Conservation (phyloP, 1,139 yeast species). For the Debaryomycetaceae sp. region DNA sequence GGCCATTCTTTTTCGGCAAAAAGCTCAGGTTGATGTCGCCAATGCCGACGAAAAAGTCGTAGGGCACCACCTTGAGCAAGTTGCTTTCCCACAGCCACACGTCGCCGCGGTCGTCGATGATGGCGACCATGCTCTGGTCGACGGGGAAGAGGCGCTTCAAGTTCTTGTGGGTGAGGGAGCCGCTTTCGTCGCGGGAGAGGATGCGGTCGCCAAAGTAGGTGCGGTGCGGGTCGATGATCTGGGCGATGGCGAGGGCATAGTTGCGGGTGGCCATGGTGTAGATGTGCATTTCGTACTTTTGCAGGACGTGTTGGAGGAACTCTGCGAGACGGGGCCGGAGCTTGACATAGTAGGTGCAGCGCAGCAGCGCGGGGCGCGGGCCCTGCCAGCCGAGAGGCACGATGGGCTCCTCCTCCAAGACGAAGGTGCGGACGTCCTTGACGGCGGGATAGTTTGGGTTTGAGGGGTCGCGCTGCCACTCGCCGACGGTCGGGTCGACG, state of each 20-base stretch:
- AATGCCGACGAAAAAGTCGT: slow-evolving; percentile 90
- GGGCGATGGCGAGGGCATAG: slow-evolving; percentile 84
- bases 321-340: slow-evolving; percentile 76
- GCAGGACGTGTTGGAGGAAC: slow-evolving; percentile 53
- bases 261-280: slow-evolving; percentile 99
- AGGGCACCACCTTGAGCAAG: slow-evolving; percentile 85
- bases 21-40: slow-evolving; percentile 96
- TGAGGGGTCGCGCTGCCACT: slow-evolving; percentile 81
- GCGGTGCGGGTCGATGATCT: slow-evolving; percentile 85
- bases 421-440: slow-evolving; percentile 69
- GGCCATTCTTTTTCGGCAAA: slow-evolving; percentile 70
- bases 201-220: slow-evolving; percentile 83
- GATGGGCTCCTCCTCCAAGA: slow-evolving; percentile 64
- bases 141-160: slow-evolving; percentile 86
- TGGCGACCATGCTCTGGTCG: slow-evolving; percentile 91
- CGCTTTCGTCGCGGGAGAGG: slow-evolving; percentile 89
- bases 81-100: slow-evolving; percentile 98
- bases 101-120: slow-evolving; percentile 96
- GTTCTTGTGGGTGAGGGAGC: slow-evolving; percentile 82
- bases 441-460: slow-evolving; percentile 82
- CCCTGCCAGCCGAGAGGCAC: slow-evolving; percentile 49
- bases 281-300: slow-evolving; percentile 79
- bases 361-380: slow-evolving; percentile 43
- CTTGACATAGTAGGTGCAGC: slow-evolving; percentile 87
- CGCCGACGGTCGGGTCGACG: slow-evolving; percentile 94